Evolutionary conservation across 2,329 filamentous ascomycete genomes (phyloP).

Genomic region (Phaeosphaeria sp.): DNA sequence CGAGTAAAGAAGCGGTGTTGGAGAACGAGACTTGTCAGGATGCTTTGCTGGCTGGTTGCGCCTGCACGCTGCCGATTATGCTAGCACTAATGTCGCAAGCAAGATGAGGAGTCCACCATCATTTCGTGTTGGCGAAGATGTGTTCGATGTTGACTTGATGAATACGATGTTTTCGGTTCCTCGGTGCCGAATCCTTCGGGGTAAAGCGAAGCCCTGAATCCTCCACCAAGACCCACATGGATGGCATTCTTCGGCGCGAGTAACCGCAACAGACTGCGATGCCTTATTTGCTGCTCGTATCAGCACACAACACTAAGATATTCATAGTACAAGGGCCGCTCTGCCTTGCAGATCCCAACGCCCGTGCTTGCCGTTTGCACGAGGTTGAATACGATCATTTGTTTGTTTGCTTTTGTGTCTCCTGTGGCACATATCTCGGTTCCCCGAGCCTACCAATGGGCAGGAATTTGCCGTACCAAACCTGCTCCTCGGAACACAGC

Average conservation of each 20-base stretch:
- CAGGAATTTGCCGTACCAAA: not conserved
- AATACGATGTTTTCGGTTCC: not conserved
- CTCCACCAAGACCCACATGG: constrained; percentile 5
- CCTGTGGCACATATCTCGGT: not conserved
- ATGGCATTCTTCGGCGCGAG: constrained; percentile 5
- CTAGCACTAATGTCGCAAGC: not conserved
- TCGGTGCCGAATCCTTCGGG: not conserved
- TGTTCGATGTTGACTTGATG: not conserved
- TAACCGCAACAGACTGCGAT: not conserved
- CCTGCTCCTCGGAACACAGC: not conserved
- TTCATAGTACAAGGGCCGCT: not conserved
- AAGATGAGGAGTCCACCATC: not conserved
- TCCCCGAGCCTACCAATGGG: not conserved
- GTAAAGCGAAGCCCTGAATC: not conserved
- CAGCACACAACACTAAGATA: not conserved
- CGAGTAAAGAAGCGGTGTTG: not conserved
- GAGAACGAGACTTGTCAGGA: not conserved
- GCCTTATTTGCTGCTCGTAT: not conserved
- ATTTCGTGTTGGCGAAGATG: not conserved
- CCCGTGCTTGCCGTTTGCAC: not conserved
- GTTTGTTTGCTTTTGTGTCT: not conserved
- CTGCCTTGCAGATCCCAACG: not conserved
- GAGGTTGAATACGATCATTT: not conserved
- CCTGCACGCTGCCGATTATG: not conserved
- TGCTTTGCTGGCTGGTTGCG: not conserved